phyloP scores from a whole-genome alignment of 495 filamentous ascomycete species.

The Talaromyces trachyspermus region DNA sequence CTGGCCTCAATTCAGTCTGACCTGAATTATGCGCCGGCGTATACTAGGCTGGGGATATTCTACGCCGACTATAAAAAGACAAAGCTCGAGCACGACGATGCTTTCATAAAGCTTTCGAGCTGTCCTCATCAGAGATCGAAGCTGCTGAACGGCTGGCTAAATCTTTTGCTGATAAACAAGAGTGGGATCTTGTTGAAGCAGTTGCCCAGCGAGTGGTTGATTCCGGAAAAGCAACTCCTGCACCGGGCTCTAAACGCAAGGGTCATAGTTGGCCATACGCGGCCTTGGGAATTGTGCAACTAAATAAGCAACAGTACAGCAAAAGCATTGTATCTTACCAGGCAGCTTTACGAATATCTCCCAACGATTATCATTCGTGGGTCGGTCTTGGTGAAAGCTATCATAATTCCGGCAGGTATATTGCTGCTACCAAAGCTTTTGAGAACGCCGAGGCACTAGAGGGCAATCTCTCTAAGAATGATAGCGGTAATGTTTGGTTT shows the following conservation, averaged over 20 bases:
- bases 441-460: constrained; percentile 68
- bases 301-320: constrained; percentile 86
- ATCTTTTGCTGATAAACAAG: constrained; percentile 77
- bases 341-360: constrained; percentile 73
- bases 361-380: constrained; percentile 88
- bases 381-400: constrained; percentile 95
- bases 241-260: constrained; percentile 85
- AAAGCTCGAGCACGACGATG: constrained; percentile 76
- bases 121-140: constrained; percentile 78
- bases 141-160: constrained; percentile 82
- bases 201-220: constrained; percentile 87
- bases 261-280: constrained; percentile 93
- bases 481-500: constrained; percentile 74
- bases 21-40: constrained; percentile 84
- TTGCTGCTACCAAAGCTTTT: constrained; percentile 88
- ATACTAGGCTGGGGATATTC: constrained; percentile 90
- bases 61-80: constrained; percentile 89
- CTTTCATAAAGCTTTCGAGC: constrained; percentile 94
- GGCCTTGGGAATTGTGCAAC: constrained; percentile 91
- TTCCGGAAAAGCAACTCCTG: constrained; percentile 79
- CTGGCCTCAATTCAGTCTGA: constrained; percentile 78
- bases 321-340: constrained; percentile 89
- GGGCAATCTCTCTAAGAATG: constrained; percentile 23
- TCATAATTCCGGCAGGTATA: constrained; percentile 84
- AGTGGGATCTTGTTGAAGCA: constrained; percentile 95